phyloP scores from a whole-genome alignment of 1,284 basidiomycete species.

The Singerocomus inundabilis region DNA sequence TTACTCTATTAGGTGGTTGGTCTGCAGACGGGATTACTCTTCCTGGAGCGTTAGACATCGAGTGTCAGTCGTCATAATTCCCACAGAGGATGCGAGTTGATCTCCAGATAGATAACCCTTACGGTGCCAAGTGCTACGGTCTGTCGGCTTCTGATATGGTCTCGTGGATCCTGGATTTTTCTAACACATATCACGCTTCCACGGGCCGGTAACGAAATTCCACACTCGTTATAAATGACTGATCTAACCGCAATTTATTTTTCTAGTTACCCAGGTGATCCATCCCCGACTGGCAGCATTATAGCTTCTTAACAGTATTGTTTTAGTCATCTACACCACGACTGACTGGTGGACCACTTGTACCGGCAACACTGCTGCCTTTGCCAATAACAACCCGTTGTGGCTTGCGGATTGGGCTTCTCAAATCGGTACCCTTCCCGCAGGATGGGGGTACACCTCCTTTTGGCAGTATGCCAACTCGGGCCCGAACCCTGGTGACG shows the following conservation, averaged over 20 bases:
- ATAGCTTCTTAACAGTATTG: neutral
- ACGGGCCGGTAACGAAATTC: slow-evolving; percentile 43
- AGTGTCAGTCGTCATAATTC: slow-evolving; percentile 40
- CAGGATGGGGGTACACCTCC: slow-evolving; percentile 53
- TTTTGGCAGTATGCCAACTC: slow-evolving; percentile 66
- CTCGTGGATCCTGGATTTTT: slow-evolving; percentile 61
- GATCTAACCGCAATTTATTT: slow-evolving; percentile 7
- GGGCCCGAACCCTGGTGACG: slow-evolving; percentile 54
- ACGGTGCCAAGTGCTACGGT: slow-evolving; percentile 55
- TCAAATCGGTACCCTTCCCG: slow-evolving; percentile 51
- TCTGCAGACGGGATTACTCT: slow-evolving; percentile 58
- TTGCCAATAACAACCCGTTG: slow-evolving; percentile 51
- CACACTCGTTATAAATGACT: neutral
- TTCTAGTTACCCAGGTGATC: slow-evolving; percentile 38
- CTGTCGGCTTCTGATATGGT: slow-evolving; percentile 55
- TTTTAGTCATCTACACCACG: slow-evolving; percentile 59
- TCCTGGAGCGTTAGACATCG: slow-evolving; percentile 65
- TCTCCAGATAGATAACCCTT: slow-evolving; percentile 42
- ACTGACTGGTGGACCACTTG: slow-evolving; percentile 69
- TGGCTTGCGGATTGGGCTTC: slow-evolving; percentile 58
- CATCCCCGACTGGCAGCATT: neutral
- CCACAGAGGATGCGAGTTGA: neutral
- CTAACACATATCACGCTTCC: slow-evolving; percentile 54
- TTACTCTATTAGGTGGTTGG: slow-evolving; percentile 48
- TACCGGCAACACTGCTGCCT: slow-evolving; percentile 54